phyloP scores from a whole-genome alignment of 345 rosid species.

The Eucalyptus urophylla region DNA sequence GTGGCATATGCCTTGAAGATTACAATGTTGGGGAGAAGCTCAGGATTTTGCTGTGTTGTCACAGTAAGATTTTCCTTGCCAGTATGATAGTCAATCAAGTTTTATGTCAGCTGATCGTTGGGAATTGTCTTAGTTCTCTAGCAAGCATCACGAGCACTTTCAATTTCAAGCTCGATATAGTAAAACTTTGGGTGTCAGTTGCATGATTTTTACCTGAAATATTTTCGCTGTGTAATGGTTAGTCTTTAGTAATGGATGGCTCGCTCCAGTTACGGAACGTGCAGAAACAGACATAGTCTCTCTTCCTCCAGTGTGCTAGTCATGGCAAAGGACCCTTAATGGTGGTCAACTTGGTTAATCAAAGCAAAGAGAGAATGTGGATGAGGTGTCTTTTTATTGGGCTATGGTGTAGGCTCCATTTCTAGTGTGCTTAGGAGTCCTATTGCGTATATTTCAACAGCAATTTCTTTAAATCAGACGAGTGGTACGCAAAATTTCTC shows the following conservation, averaged over 20 bases:
- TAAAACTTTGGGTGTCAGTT: neutral
- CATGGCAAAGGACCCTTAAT: neutral
- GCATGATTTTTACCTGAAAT: neutral
- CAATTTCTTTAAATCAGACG: neutral
- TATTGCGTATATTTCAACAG: neutral
- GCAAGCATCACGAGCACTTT: neutral
- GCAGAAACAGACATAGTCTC: neutral
- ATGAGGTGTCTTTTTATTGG: neutral
- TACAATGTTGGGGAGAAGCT: constrained; percentile 88
- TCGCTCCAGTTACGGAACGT: neutral
- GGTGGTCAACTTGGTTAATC: neutral
- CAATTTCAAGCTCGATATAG: neutral
- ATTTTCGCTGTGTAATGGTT: neutral
- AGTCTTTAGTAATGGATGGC: neutral
- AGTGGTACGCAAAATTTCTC: neutral
- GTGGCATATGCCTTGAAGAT: constrained; percentile 94
- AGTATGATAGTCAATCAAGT: neutral
- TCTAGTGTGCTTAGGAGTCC: neutral
- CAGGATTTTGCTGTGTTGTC: constrained; percentile 75
- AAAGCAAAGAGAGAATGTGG: neutral
- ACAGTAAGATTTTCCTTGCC: constrained; percentile 41
- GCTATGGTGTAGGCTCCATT: neutral
- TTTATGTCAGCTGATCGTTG: neutral
- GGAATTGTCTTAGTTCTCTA: neutral
- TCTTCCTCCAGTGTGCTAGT: neutral